Evolutionary conservation across 2,329 filamentous ascomycete species (phyloP).

Genomic region (Septoria petroselini): DNA sequence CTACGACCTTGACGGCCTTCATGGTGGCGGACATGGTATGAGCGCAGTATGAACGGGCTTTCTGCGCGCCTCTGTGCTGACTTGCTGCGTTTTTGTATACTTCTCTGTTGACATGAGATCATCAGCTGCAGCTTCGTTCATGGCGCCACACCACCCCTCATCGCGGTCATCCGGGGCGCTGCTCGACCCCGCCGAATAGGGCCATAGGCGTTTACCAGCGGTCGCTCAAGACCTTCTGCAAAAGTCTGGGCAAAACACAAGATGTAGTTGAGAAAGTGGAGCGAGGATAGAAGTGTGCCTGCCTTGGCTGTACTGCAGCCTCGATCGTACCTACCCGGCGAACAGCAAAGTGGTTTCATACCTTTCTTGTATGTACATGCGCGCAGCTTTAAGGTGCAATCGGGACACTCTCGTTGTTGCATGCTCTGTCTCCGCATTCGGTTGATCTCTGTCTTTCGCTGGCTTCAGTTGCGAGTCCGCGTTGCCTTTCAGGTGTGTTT

Average conservation of each 20-base stretch:
- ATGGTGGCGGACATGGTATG: slow-evolving; percentile 11
- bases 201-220: slow-evolving; percentile 6
- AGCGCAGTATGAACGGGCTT: neutral
- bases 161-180: slow-evolving; percentile 4
- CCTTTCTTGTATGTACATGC: too few relatives aligned
- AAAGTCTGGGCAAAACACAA: neutral
- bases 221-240: neutral
- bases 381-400: too few relatives aligned
- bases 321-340: too few relatives aligned
- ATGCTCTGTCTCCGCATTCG: too few relatives aligned
- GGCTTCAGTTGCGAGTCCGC: too few relatives aligned
- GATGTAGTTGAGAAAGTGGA: too few relatives aligned
- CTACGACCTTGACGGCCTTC: slow-evolving; percentile 29
- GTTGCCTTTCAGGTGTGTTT: neutral
- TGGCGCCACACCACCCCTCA: slow-evolving; percentile 6
- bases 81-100: too few relatives aligned
- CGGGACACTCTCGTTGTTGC: too few relatives aligned
- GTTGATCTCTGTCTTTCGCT: too few relatives aligned
- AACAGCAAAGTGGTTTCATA: too few relatives aligned
- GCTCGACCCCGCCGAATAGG: slow-evolving; percentile 1
- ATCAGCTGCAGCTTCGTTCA: neutral
- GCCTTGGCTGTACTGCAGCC: too few relatives aligned
- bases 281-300: too few relatives aligned
- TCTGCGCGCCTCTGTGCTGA: neutral
- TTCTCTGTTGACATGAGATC: slow-evolving; percentile 4